Evolutionary conservation across 1,284 basidiomycete species (phyloP).

Genomic region (Rhodotorula sp.): DNA sequence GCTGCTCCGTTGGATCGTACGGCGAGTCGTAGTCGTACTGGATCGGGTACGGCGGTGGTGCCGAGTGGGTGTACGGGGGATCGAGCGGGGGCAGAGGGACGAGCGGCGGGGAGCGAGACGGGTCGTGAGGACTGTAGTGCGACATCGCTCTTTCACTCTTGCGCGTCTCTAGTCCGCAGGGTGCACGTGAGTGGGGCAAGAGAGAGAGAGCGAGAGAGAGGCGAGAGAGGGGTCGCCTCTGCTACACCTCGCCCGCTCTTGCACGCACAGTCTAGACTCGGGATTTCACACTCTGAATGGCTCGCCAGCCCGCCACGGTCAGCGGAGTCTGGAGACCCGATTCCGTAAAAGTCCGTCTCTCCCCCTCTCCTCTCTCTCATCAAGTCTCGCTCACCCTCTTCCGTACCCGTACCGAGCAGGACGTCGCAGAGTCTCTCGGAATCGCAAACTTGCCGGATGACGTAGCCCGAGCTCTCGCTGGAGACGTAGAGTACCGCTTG

Average conservation of each 20-base stretch:
- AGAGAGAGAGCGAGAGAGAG: background rate
- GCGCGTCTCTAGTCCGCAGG: background rate
- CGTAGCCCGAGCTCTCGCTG: conserved; percentile 81
- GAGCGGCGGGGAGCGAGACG: background rate
- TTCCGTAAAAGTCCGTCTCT: conserved; percentile 32
- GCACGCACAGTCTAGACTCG: background rate
- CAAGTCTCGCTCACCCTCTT: background rate
- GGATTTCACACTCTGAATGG: conserved; percentile 4
- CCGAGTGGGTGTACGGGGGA: too few species aligned
- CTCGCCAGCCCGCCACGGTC: conserved; percentile 5
- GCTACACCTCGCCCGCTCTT: background rate
- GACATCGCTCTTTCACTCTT: background rate
- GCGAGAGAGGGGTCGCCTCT: background rate
- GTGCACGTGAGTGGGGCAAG: background rate
- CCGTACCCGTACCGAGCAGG: conserved; percentile 55
- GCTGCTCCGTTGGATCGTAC: background rate
- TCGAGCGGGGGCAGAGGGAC: background rate
- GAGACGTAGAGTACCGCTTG: conserved; percentile 94
- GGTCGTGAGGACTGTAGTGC: background rate
- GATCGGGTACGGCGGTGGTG: background rate
- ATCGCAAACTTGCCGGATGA: conserved; percentile 74
- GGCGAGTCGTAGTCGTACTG: background rate
- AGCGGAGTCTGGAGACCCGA: conserved; percentile 40
- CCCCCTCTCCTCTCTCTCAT: background rate
- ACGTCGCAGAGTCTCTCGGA: conserved; percentile 85